These are phyloP conservation scores for Saturnispora zaruensis DNA, from an alignment of 805 yeast species.

Conservation along the genomic window DNA sequence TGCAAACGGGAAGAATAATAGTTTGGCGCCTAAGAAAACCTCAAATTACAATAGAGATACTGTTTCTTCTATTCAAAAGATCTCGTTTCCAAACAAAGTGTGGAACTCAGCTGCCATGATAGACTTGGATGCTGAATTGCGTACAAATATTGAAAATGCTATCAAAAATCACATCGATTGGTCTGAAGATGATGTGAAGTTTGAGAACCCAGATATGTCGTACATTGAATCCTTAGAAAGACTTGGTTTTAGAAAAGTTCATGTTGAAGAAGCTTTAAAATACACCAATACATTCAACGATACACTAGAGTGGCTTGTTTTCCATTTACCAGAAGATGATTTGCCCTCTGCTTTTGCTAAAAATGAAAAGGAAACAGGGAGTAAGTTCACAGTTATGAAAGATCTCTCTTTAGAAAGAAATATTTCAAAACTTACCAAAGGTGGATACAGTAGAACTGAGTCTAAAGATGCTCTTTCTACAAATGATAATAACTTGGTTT, in stretches of 20 bases:
- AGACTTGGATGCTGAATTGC: conserved; percentile 54
- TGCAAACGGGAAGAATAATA: background rate
- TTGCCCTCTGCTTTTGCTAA: conserved; percentile 60
- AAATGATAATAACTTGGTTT: conserved; percentile 37
- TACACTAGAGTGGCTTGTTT: conserved; percentile 66
- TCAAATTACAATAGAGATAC: conserved; percentile 5
- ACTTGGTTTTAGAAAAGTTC: conserved; percentile 64
- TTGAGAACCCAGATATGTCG: conserved; percentile 10
- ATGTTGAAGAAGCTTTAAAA: conserved; percentile 61
- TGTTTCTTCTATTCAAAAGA: conserved; percentile 5
- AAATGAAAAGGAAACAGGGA: conserved; percentile 46
- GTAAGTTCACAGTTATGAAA: conserved; percentile 45
- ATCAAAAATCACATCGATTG: conserved; percentile 52
- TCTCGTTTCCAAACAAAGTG: conserved; percentile 41
- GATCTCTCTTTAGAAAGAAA: conserved; percentile 49
- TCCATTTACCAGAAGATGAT: conserved; percentile 93
- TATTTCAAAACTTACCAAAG: conserved; percentile 47
- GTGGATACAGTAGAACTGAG: conserved; percentile 66
- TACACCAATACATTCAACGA: conserved; percentile 45
- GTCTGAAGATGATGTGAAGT: conserved; percentile 28
- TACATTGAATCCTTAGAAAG: conserved; percentile 17
- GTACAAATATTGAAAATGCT: conserved; percentile 54
- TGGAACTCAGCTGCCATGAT: conserved; percentile 69
- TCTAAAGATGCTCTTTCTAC: conserved; percentile 41
- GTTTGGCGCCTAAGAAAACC: background rate